Base-by-base conservation (phyloP, 2,329 filamentous ascomycete genomes). In the Didymella arachidicola region DNA sequence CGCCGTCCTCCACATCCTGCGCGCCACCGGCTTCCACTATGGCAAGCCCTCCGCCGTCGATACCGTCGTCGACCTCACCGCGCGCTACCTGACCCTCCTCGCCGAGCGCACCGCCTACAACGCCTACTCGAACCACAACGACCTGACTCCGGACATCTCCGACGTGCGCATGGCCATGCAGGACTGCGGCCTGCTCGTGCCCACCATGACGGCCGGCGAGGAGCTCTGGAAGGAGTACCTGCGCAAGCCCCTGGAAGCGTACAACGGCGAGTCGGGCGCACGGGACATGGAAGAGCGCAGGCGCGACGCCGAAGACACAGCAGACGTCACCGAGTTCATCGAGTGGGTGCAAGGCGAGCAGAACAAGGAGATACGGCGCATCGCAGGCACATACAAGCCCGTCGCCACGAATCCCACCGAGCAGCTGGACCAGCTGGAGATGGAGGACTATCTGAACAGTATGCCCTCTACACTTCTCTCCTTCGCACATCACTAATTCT, bases 111-210 rank as follows among this genome's bases (percentile, higher is more conserved):
- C 93, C 0, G 89, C 89, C 3, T 80, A 83, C 25, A 89, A 94
- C 77, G 90, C 92, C 4, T 81, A 83, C 16, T 86, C 88, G 65
- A 91, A 89, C 73, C 87, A 90, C 77, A 84, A 87, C 64, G 85
- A 86, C 62, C 82, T 86, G 55, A 82, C 83, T 19, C 81, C 90
- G 1, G 85, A 83, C 41, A 78, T 97, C 25, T 87, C 89, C 62
- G 93, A 98, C 77, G 86, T 97, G 66, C 88, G 93, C 67, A 87
- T 95, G 81, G 94, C 93, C 3, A 83, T 98, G 67, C 87, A 93
- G 72, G 90, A 96, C 64, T 88, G 86, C 52, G 93, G 92, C 53
- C 87, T 90, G 1, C 79, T 98, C 18, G 79, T 86, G 52, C 91
- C 92, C 0, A 85, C 90, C 68, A 82, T 86, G 67, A 81, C 84